Base-by-base conservation (phyloP, 2,329 filamentous ascomycete genomes). In the Fusarium marasasianum region DNA sequence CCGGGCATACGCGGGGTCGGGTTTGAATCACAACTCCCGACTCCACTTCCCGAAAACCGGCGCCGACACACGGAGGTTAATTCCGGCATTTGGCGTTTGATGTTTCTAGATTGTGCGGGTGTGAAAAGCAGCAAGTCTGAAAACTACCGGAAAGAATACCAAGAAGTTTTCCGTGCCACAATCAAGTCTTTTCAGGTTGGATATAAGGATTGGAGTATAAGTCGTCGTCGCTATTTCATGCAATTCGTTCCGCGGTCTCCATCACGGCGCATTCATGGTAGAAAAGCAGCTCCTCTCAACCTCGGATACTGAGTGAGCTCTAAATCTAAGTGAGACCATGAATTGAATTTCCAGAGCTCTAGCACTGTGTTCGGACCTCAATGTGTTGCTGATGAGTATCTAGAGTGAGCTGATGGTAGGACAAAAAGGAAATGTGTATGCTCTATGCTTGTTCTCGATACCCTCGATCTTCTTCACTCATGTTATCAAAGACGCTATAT, bases 11-110 rank as follows among this genome's bases (percentile, higher is more conserved):
- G 77, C 77, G 77, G 77, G 76, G 77, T 78, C 58, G 68, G 69
- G 38, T 69, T 63, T 66, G 48, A 58, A 68, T 67, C 47, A n/a
- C 68, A 78, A 76, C 73, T 78, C 70, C 77, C 73, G 73, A 69
- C 74, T 74, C 77, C 77, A 79, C 77, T 74, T 76, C 73, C 77
- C 77, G 77, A 79, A 63, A 55, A 62, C 56, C 72, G 77, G 77
- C 50, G 60, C 69, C 65, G 73, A 76, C 62, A 66, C 56, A 57
- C 66, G 67, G 59, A 63, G 63, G 61, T 66, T 62, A 58, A 56
- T 50, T 63, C 61, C 57, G 63, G 66, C 66, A 74, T 64, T 45
- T 68, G 29, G 24, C n/a, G 33, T 53, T 26, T 53, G 33, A 38
- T 26, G 33, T 53, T 22, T 54, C 35, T 40, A 29, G 35, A 54